phyloP scores from a whole-genome alignment of 192 early-diverging fungal species.

The Backusella luteola region DNA sequence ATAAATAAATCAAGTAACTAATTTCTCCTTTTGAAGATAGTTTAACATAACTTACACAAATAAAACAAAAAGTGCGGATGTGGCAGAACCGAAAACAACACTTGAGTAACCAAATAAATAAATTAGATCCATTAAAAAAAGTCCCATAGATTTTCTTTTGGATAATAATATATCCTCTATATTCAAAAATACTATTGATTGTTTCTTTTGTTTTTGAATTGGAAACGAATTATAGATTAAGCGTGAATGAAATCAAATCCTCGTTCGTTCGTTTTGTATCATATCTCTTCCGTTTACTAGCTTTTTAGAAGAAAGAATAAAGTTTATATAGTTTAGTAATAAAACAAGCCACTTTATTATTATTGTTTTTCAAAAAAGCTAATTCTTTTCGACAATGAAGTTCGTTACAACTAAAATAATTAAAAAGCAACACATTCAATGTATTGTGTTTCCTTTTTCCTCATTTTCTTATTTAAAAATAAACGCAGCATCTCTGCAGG shows the following conservation, averaged over 20 bases:
- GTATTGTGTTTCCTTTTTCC: not conserved
- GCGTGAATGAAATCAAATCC: not conserved
- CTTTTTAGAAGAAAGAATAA: not conserved
- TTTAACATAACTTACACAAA: not conserved
- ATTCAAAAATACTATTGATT: not conserved
- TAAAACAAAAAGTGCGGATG: not conserved
- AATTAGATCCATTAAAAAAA: not conserved
- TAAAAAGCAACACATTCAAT: not conserved
- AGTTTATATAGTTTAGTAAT: not conserved
- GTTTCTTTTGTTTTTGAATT: not conserved
- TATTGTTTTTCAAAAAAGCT: not conserved
- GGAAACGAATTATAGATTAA: not conserved
- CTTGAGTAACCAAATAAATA: conserved; percentile 6
- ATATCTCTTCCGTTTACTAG: not conserved
- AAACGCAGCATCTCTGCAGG: not conserved
- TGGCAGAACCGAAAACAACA: not conserved
- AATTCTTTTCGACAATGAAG: not conserved
- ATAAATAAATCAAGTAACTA: not conserved
- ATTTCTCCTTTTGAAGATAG: not conserved
- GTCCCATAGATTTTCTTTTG: not conserved
- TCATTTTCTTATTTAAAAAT: not conserved
- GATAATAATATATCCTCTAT: not conserved
- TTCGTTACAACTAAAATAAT: not conserved
- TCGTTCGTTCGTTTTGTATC: not conserved
- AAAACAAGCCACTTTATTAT: not conserved